Evolutionary conservation across 352 stramenopile species (phyloP).

Genomic region (Aphanomyces invadans): DNA sequence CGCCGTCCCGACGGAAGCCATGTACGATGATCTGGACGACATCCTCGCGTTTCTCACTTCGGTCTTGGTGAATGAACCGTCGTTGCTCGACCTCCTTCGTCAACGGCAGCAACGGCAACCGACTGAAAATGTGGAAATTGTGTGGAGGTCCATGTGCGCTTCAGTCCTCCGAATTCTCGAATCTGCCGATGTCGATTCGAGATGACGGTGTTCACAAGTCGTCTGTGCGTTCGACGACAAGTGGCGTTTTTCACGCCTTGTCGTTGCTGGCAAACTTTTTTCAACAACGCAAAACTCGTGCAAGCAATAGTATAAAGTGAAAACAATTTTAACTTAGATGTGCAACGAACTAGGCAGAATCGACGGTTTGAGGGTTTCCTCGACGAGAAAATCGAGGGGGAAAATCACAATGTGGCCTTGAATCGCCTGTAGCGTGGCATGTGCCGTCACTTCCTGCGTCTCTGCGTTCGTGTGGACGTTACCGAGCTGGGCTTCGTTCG

Average conservation of each 20-base stretch:
- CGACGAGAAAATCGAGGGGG: slow-evolving; percentile 71
- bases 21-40: background rate
- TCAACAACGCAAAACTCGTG: too few species aligned
- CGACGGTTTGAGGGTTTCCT: slow-evolving; percentile 77
- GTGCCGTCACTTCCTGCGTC: slow-evolving; percentile 59
- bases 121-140: too few species aligned
- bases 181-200: too few species aligned
- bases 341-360: slow-evolving; percentile 77
- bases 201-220: background rate
- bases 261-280: too few species aligned
- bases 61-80: background rate
- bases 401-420: slow-evolving; percentile 80
- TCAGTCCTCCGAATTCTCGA: too few species aligned
- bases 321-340: slow-evolving; percentile 65
- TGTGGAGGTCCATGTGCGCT: too few species aligned
- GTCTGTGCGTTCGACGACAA: too few species aligned
- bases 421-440: slow-evolving; percentile 70
- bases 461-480: slow-evolving; percentile 79
- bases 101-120: too few species aligned
- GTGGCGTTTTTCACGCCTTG: too few species aligned
- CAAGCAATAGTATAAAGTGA: too few species aligned
- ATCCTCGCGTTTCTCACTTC: background rate
- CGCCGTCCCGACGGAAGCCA: background rate
- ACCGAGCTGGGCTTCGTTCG: slow-evolving; percentile 44
- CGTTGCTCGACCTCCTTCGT: too few species aligned